Conservation (phyloP, 2,329 filamentous ascomycete species). For the Monosporascus sp. region DNA sequence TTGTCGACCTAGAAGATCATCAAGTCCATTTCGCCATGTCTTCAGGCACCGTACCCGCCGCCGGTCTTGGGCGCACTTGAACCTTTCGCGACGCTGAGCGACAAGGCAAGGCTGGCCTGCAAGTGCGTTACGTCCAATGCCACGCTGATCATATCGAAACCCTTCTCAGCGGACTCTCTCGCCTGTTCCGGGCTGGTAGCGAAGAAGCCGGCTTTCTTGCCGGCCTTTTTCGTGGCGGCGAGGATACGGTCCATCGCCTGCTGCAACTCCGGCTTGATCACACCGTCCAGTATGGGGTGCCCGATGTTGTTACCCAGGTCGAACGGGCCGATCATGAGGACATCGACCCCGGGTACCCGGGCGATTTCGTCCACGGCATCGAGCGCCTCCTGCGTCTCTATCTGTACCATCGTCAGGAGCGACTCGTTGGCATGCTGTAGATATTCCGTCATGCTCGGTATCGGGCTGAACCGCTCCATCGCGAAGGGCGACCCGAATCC, state of each 20-base stretch:
- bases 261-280: constrained; percentile 53
- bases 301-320: constrained; percentile 62
- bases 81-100: constrained; percentile 43
- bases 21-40: constrained; percentile 9
- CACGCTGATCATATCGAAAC: constrained; percentile 58
- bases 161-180: constrained; percentile 47
- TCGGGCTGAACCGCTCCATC: constrained; percentile 42
- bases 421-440: constrained; percentile 51
- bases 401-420: constrained; percentile 61
- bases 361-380: constrained; percentile 58
- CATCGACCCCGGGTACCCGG: constrained; percentile 53
- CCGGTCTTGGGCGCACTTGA: constrained; percentile 30
- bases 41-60: constrained; percentile 34
- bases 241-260: constrained; percentile 55
- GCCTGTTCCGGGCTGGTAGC: constrained; percentile 52
- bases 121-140: constrained; percentile 52
- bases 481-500: constrained; percentile 53
- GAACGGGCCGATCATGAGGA: constrained; percentile 62
- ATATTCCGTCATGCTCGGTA: constrained; percentile 48
- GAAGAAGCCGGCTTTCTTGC: constrained; percentile 62
- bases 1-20: not conserved
- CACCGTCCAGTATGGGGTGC: constrained; percentile 54
- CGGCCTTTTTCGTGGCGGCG: constrained; percentile 51
- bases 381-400: constrained; percentile 60
- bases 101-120: constrained; percentile 38